Evolutionary conservation across 2,329 filamentous ascomycete genomes (phyloP).

Genomic region (Lasiodiplodia theobromae): DNA sequence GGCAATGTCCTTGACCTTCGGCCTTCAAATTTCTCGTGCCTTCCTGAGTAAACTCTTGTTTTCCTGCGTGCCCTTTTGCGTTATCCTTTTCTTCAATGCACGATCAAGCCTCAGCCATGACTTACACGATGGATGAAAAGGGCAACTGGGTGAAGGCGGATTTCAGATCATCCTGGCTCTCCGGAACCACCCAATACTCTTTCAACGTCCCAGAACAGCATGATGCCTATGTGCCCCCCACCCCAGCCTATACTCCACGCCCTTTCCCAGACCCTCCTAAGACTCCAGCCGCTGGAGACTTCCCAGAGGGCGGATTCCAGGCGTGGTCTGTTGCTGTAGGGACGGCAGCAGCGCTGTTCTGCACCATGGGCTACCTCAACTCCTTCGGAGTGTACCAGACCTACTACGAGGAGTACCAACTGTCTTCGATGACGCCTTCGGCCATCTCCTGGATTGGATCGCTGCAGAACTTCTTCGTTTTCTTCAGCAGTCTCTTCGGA

Average conservation of each 20-base stretch:
- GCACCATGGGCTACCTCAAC: conserved; percentile 14
- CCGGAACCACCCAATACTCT: neutral
- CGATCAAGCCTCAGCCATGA: neutral
- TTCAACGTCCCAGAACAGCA: neutral
- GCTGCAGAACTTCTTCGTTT: conserved; percentile 55
- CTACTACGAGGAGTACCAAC: conserved; percentile 54
- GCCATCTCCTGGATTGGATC: conserved; percentile 59
- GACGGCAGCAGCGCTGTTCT: conserved; percentile 5
- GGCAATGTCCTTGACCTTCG: neutral
- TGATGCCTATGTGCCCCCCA: neutral
- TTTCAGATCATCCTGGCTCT: neutral
- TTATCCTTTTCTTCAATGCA: neutral
- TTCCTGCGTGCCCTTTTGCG: neutral
- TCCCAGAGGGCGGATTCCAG: conserved; percentile 8
- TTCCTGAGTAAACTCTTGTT: neutral
- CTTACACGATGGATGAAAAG: neutral
- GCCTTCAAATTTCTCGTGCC: neutral
- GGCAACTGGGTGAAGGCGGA: neutral
- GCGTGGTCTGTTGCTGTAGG: conserved; percentile 13
- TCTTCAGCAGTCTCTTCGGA: conserved; percentile 4
- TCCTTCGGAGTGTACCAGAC: conserved; percentile 50
- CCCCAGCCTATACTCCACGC: neutral
- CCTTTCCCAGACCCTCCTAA: neutral
- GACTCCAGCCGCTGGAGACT: neutral
- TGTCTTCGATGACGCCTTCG: conserved; percentile 49